Evolutionary conservation across 2,329 filamentous ascomycete species (phyloP), one percentile per base, ranked within the genome.

Genomic region (Anthostomella pinea): DNA sequence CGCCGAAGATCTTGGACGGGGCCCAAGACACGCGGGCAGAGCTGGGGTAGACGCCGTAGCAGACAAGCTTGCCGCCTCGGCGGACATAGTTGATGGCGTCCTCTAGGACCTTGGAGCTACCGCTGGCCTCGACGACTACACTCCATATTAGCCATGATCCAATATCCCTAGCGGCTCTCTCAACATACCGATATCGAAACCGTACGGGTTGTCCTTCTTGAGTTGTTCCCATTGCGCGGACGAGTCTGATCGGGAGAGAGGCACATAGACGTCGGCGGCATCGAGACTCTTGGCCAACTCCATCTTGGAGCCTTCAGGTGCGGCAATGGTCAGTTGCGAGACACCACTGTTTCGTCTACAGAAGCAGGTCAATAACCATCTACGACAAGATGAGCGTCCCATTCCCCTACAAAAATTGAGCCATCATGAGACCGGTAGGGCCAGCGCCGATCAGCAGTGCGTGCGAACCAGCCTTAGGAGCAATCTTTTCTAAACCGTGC

Each of bases 61-160:
- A 80, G 27, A 86, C 78, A 20, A 87, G 67, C 58, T 83, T 86
- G 38, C 83, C 83, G 26, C 83, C 83, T 33, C 82, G 74, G 30
- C 81, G 78, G 48, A 84, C 79, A 57, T 84, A 87, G 63, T 85
- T 71, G 59, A 87, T 84, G 18, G 81, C 70, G 52, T 82, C 75
- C 56, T 87, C 82, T 3, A 87, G 72, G 31, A 87, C 81, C 60
- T 78, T 79, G 29, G 77, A 68, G 33, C 75, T 82, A 13, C 83
- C 83, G 9, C 83, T 86, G 22, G 83, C 82, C 66, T 86, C 80
- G 15, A 85, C 73, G 16, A 85, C 68, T 65, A 56, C 41, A 56
- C 8, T 20, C 20, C 9, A 15, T 24, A 31, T 45, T 33, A 54
- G 46, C 23, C 19, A 30, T 6, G 10, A 13, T 29, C 26, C 2